phyloP scores from a whole-genome alignment of 441 rosid species.

The California macrophylla region DNA sequence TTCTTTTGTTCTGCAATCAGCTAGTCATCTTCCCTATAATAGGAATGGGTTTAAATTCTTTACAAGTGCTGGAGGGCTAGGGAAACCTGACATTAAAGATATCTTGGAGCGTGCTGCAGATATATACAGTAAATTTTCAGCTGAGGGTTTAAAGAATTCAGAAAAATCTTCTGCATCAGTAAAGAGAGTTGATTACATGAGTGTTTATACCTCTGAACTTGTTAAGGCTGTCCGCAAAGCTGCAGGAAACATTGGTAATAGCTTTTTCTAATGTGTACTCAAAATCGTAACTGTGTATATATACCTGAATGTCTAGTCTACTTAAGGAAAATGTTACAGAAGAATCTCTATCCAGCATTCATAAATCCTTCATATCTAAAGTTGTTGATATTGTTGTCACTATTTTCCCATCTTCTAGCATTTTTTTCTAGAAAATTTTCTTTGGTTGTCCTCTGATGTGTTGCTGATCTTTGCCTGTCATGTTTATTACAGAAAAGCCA shows the following conservation, averaged over 20 bases:
- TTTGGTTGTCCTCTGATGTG: conserved; percentile 4
- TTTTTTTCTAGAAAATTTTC: conserved; percentile 4
- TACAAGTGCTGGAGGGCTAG: conserved; percentile 87
- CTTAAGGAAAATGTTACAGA: neutral
- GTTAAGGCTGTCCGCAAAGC: conserved; percentile 80
- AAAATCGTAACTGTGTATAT: neutral
- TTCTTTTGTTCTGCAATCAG: conserved; percentile 36
- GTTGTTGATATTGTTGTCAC: neutral
- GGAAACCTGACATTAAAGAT: conserved; percentile 76
- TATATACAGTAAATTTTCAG: conserved; percentile 45
- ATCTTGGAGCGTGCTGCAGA: conserved; percentile 79
- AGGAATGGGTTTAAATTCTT: conserved; percentile 96
- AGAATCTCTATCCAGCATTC: neutral
- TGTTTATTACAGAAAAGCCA: conserved; percentile 66
- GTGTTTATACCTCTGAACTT: conserved; percentile 67
- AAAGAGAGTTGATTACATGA: conserved; percentile 74
- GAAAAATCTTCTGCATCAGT: conserved; percentile 33
- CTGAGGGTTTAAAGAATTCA: conserved; percentile 32
- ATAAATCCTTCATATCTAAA: neutral
- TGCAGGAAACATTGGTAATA: conserved; percentile 73
- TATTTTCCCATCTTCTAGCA: neutral
- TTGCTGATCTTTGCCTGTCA: conserved; percentile 23
- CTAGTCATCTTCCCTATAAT: conserved; percentile 97
- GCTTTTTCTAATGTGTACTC: conserved; percentile 12
- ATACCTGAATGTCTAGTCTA: neutral